Conservation (phyloP, 2,329 filamentous ascomycete species). For the Colletotrichum chrysophilum region DNA sequence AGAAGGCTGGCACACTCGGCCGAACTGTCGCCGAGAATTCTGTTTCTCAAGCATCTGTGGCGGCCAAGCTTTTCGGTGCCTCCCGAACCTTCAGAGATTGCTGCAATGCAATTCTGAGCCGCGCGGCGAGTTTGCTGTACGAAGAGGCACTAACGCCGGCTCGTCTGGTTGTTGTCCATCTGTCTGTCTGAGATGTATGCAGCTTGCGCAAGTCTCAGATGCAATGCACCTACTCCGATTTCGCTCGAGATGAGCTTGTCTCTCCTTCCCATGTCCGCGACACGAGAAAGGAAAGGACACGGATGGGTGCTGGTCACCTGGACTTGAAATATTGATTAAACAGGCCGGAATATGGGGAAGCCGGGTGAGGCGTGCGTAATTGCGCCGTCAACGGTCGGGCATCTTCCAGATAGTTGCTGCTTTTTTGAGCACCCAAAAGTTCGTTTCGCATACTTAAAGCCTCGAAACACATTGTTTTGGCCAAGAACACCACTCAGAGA, state of each 20-base stretch:
- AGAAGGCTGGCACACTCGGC: neutral
- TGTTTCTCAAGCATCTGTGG: neutral
- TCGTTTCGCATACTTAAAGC: neutral
- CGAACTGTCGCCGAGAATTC: neutral
- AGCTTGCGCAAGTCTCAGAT: constrained; percentile 4
- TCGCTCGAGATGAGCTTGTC: neutral
- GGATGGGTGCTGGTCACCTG: neutral
- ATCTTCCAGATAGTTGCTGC: neutral
- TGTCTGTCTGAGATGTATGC: constrained; percentile 7
- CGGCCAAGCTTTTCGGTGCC: neutral
- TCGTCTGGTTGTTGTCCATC: neutral
- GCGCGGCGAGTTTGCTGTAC: neutral
- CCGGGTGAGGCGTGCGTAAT: neutral
- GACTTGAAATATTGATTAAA: neutral
- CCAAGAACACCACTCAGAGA: neutral
- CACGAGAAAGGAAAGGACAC: neutral
- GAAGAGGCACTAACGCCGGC: neutral
- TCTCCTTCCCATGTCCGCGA: neutral
- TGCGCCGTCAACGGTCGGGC: neutral
- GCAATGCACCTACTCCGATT: neutral
- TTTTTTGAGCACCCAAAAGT: neutral
- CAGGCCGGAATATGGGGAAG: neutral
- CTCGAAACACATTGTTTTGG: neutral
- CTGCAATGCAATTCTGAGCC: neutral
- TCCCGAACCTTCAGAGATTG: neutral